Percentiles rank a stretch among this genome's conserved stretches.
phyloP scores from a whole-genome alignment of 129 eudicot genomes.

The Pulicaria dysenterica region DNA sequence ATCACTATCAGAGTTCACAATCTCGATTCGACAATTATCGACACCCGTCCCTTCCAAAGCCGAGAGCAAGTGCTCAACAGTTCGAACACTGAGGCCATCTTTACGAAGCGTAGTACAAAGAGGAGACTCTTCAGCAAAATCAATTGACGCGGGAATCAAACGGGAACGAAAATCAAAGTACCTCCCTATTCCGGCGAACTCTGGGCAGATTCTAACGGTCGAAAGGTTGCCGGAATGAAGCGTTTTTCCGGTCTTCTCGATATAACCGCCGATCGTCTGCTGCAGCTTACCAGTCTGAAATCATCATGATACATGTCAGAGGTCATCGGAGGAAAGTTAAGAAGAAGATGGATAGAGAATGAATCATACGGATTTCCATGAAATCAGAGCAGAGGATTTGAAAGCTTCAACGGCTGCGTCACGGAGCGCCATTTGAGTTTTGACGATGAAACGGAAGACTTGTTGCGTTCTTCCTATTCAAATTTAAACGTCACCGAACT shows the following conservation, averaged over 20 bases:
- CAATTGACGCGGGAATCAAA: constrained; percentile 65
- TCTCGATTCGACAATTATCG: constrained; percentile 77
- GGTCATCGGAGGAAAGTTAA: background rate
- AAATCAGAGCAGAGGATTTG: constrained; percentile 49
- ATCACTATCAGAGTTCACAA: constrained; percentile 24
- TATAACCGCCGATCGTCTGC: constrained; percentile 61
- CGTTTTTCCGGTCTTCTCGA: constrained; percentile 68
- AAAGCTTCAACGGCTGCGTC: constrained; percentile 47
- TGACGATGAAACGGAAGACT: background rate
- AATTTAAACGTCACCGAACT: background rate
- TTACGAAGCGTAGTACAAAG: constrained; percentile 74
- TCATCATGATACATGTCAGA: background rate
- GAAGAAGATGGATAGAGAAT: constrained; percentile 4
- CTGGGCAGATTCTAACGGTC: constrained; percentile 74
- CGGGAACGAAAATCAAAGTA: constrained; percentile 59
- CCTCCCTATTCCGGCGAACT: constrained; percentile 69
- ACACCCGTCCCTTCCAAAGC: constrained; percentile 87
- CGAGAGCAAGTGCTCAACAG: constrained; percentile 92
- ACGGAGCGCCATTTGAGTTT: constrained; percentile 28
- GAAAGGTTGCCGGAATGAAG: constrained; percentile 69
- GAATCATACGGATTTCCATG: constrained; percentile 57
- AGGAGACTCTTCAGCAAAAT: constrained; percentile 54
- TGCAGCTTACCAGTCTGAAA: constrained; percentile 79
- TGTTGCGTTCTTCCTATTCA: background rate
- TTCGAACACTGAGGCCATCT: constrained; percentile 54